Percentiles rank a stretch among this genome's conserved stretches.
phyloP scores from a whole-genome alignment of 768 basidiomycete genomes.

The Phylloporus arenicola region DNA sequence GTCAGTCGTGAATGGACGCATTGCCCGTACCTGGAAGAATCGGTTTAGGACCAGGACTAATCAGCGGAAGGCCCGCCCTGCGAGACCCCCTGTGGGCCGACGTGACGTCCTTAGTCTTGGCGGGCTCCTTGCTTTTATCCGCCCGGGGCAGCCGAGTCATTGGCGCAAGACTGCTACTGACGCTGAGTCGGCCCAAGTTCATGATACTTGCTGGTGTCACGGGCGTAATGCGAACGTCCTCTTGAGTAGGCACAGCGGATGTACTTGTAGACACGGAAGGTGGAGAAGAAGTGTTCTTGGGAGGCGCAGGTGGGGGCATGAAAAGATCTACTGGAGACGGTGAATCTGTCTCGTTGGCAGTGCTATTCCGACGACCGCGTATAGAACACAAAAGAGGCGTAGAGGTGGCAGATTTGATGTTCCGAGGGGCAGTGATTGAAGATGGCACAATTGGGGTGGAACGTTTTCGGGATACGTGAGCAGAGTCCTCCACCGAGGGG shows the following conservation, averaged over 20 bases:
- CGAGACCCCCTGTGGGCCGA: conserved; percentile 18
- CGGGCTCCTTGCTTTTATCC: conserved; percentile 27
- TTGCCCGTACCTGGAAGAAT: conserved; percentile 59
- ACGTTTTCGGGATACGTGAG: conserved; percentile 46
- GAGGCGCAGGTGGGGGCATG: conserved; percentile 82
- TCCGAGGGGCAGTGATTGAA: conserved; percentile 21
- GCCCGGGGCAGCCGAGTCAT: conserved; percentile 12
- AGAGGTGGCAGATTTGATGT: conserved; percentile 49
- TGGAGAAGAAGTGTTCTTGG: conserved; percentile 22
- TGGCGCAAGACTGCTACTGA: conserved; percentile 42
- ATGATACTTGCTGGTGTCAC: conserved; percentile 91
- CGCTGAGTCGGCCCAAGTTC: conserved; percentile 70
- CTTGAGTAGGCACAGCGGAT: conserved; percentile 8
- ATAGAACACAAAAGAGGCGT: conserved; percentile 52
- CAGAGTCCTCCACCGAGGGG: conserved; percentile 48
- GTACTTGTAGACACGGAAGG: conserved; percentile 5
- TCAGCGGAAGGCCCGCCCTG: conserved; percentile 29
- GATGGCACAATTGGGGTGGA: conserved; percentile 37
- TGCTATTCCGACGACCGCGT: conserved; percentile 40
- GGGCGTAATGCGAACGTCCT: conserved; percentile 48
- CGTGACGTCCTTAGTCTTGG: conserved; percentile 26
- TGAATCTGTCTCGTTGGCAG: conserved; percentile 46
- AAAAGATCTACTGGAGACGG: conserved; percentile 85
- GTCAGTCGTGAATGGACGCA: neutral
- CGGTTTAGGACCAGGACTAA: conserved; percentile 60